Evolutionary conservation across 2,329 filamentous ascomycete genomes (phyloP), one percentile per base, ranked within the genome.

Genomic region (Torrubiella hemipterigena): DNA sequence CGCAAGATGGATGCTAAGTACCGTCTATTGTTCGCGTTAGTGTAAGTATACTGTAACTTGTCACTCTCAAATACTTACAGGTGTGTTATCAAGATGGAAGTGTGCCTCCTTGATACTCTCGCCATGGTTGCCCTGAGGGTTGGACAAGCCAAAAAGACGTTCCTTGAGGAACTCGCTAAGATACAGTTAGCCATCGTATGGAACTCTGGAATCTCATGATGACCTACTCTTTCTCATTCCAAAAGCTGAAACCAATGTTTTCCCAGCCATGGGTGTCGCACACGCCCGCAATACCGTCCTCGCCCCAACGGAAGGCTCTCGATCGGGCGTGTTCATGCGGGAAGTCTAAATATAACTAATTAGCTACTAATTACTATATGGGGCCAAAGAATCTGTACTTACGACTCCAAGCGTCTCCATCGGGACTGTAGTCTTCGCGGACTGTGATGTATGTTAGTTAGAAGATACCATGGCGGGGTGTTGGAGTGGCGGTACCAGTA

Each of bases 71-170:
- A 12, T 18, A 47, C 67, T 61, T 44, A 67, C 59, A 35, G 89
- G 89, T 17, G 84, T 93, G 54, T 96, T 96, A 58, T 96, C 89
- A 36, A 95, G 61, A 56, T 96, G 89, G 50, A 95, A 96, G 59
- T 96, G 86, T 33, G 82, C 84, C 61, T 96, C 89, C 58, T 95
- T 96, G 65, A 96, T 70, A 53, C 85, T 93, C 61, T 96, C 91
- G 41, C 91, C 91, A 61, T 96, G 91, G 50, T 95, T 95, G 43
- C 89, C 89, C 59, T 96, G 85, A 3, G 89, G 87, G 53, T 96
- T 96, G 30, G 89, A 94, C 33, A 96, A 67, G 33, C 89, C 89
- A 51, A 95, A 96, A 5, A 96, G 72, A 40, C 91, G 78, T 57
- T 96, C 91, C 58, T 96, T 96, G 46, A 96, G 67, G 52, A 89